Evolutionary conservation across 2,329 filamentous ascomycete genomes (phyloP), one percentile per base, ranked within the genome.

Genomic region (Aspergillus thermomutatus): DNA sequence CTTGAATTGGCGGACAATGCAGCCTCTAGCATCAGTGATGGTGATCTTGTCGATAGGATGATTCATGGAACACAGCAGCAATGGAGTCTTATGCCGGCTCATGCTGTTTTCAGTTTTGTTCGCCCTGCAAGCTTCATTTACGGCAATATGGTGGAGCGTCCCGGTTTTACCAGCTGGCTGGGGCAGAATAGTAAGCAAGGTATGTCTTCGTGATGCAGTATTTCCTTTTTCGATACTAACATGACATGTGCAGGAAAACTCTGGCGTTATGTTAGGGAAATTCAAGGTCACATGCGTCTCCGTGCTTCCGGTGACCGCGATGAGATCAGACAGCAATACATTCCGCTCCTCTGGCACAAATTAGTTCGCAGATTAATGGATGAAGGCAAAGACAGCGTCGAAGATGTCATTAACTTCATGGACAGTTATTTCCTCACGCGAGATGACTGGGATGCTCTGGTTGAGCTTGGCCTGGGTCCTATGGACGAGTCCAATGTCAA

Each of bases 51-150:
- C 2, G 94, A 99, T 73, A 85, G 91, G 52, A 97, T 99, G 93
- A 99, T 99, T 58, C 94, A 99, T 73, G 94, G 94, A 26, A 91
- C 91, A 47, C 94, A 99, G 71, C 94, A 99, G 71, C 94, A 99
- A 60, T 99, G 94, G 94, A 94, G 90, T 69, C 78, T 99, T 60
- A 99, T 99, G 94, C 94, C 94, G 14, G 89, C 91, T 1, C 94
- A 99, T 74, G 94, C 92, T 26, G 83, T 97, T 41, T 97, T 97
- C 78, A 96, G 92, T 70, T 95, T 96, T 54, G 93, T 99, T 25
- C 83, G 90, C 26, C 94, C 94, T 4, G 88, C 94, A 7, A 96
- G 91, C 72, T 96, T 89, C 69, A 82, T 94, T 10, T 85, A 91
- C 51, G 94, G 94, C 43, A 88, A 88, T 66, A 84, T 95, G 64